phyloP scores from a whole-genome alignment of 2,329 filamentous ascomycete genomes.

The Thelonectria blattea region DNA sequence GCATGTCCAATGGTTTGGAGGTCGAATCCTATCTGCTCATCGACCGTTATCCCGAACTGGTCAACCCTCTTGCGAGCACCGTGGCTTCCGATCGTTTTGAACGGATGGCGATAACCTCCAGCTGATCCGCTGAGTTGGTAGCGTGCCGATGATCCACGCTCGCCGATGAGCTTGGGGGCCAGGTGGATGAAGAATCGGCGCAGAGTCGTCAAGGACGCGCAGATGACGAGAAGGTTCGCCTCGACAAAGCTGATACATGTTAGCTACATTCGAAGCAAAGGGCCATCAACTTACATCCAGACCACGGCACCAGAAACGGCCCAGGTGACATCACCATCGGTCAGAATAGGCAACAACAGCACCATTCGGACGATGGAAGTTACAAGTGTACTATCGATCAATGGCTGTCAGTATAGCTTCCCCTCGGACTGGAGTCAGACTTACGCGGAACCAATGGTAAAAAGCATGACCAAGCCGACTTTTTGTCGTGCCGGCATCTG shows the following conservation, averaged over 20 bases:
- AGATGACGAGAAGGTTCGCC: conserved; percentile 45
- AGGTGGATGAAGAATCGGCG: conserved; percentile 44
- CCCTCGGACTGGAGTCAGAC: conserved; percentile 2
- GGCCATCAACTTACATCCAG: conserved; percentile 36
- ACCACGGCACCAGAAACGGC: conserved; percentile 37
- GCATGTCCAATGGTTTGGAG: conserved; percentile 32
- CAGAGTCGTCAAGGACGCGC: conserved; percentile 46
- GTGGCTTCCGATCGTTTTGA: conserved; percentile 27
- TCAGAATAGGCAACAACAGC: conserved; percentile 38
- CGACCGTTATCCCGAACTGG: conserved; percentile 19
- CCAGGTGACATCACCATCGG: conserved; percentile 41
- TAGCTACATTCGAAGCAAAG: not conserved
- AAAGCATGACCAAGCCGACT: conserved; percentile 50
- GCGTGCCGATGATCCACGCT: conserved; percentile 21
- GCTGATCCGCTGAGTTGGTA: conserved; percentile 11
- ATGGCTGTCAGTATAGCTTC: conserved; percentile 4
- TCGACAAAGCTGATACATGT: conserved; percentile 42
- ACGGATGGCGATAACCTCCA: conserved; percentile 27
- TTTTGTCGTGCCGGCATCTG: conserved; percentile 55
- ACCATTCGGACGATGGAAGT: conserved; percentile 44
- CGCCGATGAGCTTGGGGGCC: conserved; percentile 34
- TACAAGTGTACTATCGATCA: conserved; percentile 40
- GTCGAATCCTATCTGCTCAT: conserved; percentile 26
- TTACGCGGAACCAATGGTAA: conserved; percentile 50
- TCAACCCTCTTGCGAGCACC: conserved; percentile 10